These are phyloP conservation scores for Fusarium hostae DNA, from an alignment of 2,329 filamentous ascomycete genomes.

Conservation along the genomic window DNA sequence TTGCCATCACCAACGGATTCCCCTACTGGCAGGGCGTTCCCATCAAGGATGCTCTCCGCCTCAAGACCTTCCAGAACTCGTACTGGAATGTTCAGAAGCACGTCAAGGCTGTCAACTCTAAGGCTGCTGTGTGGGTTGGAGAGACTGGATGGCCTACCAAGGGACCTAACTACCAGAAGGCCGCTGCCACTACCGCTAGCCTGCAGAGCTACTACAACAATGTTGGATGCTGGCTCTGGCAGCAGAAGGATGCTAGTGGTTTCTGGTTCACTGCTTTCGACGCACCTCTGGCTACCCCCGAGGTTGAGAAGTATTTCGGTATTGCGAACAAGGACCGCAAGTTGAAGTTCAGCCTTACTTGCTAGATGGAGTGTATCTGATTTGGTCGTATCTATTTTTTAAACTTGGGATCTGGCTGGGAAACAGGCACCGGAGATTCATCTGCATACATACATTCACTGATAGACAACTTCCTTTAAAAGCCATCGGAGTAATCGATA, in stretches of 20 bases:
- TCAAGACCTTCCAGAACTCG: slow-evolving; percentile 42
- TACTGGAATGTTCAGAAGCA: slow-evolving; percentile 35
- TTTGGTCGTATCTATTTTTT: background rate
- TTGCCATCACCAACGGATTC: slow-evolving; percentile 42
- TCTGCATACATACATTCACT: background rate
- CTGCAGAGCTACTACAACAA: slow-evolving; percentile 39
- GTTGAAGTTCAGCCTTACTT: slow-evolving; percentile 39
- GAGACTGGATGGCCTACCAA: slow-evolving; percentile 40
- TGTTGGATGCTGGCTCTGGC: slow-evolving; percentile 39
- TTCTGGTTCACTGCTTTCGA: slow-evolving; percentile 44
- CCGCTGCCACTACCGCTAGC: slow-evolving; percentile 18
- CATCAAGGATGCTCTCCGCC: slow-evolving; percentile 39
- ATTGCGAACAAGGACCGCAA: slow-evolving; percentile 39
- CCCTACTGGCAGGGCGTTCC: slow-evolving; percentile 41
- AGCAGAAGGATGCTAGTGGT: slow-evolving; percentile 27
- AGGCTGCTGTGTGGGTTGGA: slow-evolving; percentile 38
- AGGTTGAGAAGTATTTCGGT: slow-evolving; percentile 43
- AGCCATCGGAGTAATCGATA: background rate
- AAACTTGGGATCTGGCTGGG: background rate
- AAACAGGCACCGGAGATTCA: background rate
- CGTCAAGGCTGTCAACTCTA: slow-evolving; percentile 35
- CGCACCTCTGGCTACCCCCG: slow-evolving; percentile 20
- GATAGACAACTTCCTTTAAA: background rate
- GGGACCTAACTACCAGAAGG: slow-evolving; percentile 36
- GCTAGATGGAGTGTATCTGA: slow-evolving; percentile 6